Conservation (phyloP, 768 basidiomycete species). For the Rhizopogon vulgaris region DNA sequence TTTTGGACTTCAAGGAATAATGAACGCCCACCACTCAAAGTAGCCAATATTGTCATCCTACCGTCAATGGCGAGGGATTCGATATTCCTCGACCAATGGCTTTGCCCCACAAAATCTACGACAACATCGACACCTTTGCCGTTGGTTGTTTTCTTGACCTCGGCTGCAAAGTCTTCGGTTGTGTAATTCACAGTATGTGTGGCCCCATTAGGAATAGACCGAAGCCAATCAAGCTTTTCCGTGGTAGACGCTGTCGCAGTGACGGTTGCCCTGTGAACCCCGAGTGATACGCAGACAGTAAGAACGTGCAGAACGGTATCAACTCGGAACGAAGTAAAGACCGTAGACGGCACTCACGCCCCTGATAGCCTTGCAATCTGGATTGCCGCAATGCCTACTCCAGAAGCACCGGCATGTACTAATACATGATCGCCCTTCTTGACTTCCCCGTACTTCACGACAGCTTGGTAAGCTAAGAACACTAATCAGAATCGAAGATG, state of each 20-base stretch:
- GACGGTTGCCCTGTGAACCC: conserved; percentile 47
- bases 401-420: conserved; percentile 87
- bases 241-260: conserved; percentile 82
- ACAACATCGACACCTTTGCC: conserved; percentile 76
- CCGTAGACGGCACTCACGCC: conserved; percentile 46
- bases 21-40: conserved; percentile 52
- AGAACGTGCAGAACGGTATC: conserved; percentile 1
- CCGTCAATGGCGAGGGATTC: conserved; percentile 66
- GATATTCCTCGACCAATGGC: conserved; percentile 70
- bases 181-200: conserved; percentile 83
- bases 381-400: conserved; percentile 83
- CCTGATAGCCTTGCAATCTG: conserved; percentile 74
- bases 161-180: conserved; percentile 71
- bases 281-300: conserved; percentile 4
- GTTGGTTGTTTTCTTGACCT: conserved; percentile 61
- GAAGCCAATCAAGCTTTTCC: conserved; percentile 76
- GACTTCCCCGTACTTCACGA: conserved; percentile 63
- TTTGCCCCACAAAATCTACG: conserved; percentile 78
- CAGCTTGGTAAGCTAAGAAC: conserved; percentile 50
- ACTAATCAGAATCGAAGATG: conserved; percentile 1
- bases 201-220: conserved; percentile 58
- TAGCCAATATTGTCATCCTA: conserved; percentile 61
- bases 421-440: conserved; percentile 70
- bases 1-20: conserved; percentile 11
- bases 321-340: background rate